Conservation (phyloP, 2,329 filamentous ascomycete genomes). For the Saccharata proteae region DNA sequence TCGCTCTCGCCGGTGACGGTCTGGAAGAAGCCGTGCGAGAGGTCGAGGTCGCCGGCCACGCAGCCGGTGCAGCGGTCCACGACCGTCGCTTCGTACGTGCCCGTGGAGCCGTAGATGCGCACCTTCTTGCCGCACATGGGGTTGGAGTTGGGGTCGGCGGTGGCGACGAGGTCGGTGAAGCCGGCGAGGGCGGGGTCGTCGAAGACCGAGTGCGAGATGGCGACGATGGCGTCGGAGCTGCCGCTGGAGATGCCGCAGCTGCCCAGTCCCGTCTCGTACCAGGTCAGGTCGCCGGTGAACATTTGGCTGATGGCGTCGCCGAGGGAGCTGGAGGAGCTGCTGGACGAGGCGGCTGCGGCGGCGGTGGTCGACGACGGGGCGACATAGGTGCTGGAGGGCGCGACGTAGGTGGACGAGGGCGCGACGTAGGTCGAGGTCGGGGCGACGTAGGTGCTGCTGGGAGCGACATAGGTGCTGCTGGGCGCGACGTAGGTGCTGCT, state of each 20-base stretch:
- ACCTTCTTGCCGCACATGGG: conserved; percentile 23
- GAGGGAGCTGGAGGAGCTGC: conserved; percentile 2
- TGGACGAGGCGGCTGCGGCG: conserved; percentile 1
- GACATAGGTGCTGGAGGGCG: conserved; percentile 1
- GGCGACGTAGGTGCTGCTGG: conserved; percentile 5
- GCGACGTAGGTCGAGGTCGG: not conserved
- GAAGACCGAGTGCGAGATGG: conserved; percentile 15
- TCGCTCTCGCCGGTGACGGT: conserved; percentile 12
- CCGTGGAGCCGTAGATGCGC: conserved; percentile 19
- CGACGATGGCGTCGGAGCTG: conserved; percentile 17
- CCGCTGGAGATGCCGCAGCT: conserved; percentile 17
- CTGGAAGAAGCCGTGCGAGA: conserved; percentile 20
- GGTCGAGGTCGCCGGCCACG: conserved; percentile 17
- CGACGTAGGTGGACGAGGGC: not conserved
- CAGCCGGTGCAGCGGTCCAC: conserved; percentile 25
- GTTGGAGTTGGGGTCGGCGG: conserved; percentile 22
- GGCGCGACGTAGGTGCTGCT: conserved; percentile 3
- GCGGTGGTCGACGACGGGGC: conserved; percentile 1
- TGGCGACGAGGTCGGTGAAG: conserved; percentile 14
- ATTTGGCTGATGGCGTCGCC: not conserved
- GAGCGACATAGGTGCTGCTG: conserved; percentile 4
- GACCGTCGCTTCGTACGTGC: conserved; percentile 16
- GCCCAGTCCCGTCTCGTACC: conserved; percentile 20
- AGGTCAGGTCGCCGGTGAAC: conserved; percentile 19
- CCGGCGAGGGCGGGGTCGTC: conserved; percentile 17